These are phyloP conservation scores for Mrakia blollopis DNA, from an alignment of 768 basidiomycete genomes.

Conservation along the genomic window DNA sequence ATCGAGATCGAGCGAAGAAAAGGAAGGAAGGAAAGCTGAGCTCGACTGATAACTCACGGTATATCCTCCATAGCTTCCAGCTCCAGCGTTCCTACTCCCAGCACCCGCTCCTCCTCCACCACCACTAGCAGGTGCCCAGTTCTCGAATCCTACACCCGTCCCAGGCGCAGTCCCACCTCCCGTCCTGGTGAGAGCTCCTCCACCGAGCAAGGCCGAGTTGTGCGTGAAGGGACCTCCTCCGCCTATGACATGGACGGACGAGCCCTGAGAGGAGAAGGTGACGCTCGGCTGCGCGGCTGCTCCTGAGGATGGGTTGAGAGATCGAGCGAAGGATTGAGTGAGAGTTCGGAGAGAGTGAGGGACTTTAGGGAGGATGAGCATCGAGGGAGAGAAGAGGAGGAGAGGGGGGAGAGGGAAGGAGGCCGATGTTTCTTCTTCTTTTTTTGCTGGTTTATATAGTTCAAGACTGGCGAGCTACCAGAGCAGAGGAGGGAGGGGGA, in stretches of 20 bases:
- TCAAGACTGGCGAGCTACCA: neutral
- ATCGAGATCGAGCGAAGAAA: neutral
- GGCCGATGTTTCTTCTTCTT: neutral
- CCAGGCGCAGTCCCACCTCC: neutral
- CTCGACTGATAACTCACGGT: slow-evolving; percentile 7
- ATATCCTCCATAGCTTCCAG: slow-evolving; percentile 18
- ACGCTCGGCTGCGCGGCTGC: slow-evolving; percentile 22
- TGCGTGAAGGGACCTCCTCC: slow-evolving; percentile 31
- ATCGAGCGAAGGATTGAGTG: slow-evolving; percentile 27
- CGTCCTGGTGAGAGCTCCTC: slow-evolving; percentile 29
- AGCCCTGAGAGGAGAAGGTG: slow-evolving; percentile 18
- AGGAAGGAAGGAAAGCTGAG: neutral
- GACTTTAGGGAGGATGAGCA: slow-evolving; percentile 33
- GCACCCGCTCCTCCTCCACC: slow-evolving; percentile 28
- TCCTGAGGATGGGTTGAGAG: slow-evolving; percentile 26
- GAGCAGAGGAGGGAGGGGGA: neutral
- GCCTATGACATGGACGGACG: slow-evolving; percentile 28
- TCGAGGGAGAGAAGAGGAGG: slow-evolving; percentile 5
- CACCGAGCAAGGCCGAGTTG: slow-evolving; percentile 30
- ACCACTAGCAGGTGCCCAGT: slow-evolving; percentile 27
- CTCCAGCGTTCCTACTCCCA: slow-evolving; percentile 16
- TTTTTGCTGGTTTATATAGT: neutral
- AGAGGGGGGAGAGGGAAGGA: neutral
- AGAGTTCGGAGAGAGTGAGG: slow-evolving; percentile 31
- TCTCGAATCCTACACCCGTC: neutral